Conservation (phyloP, 2,329 filamentous ascomycete genomes). For the Cyphellophora attinorum region DNA sequence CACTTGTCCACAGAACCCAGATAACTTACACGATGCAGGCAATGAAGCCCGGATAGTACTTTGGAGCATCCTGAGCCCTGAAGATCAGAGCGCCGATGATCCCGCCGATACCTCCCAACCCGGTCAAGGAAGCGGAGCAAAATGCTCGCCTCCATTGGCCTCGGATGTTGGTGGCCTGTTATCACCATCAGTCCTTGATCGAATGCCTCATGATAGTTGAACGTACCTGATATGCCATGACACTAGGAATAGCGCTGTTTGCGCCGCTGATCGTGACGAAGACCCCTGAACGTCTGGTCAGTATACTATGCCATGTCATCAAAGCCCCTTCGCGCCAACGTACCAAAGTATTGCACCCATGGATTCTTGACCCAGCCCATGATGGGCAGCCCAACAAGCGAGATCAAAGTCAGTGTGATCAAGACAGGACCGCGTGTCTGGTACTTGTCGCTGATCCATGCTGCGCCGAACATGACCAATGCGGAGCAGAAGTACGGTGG, state of each 20-base stretch:
- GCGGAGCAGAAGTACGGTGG: constrained; percentile 28
- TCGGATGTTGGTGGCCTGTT: constrained; percentile 32
- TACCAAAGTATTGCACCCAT: constrained; percentile 11
- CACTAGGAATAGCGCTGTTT: constrained; percentile 21
- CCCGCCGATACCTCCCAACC: not conserved
- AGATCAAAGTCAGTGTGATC: constrained; percentile 5
- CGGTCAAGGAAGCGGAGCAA: not conserved
- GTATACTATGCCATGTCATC: constrained; percentile 41
- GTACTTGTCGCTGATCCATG: constrained; percentile 16
- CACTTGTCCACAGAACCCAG: not conserved
- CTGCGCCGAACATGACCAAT: constrained; percentile 21
- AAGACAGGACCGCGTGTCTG: constrained; percentile 13
- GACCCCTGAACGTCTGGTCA: constrained; percentile 61
- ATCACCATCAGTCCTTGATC: too few relatives aligned
- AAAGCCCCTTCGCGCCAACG: too few relatives aligned
- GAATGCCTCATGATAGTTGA: too few relatives aligned
- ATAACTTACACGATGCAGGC: not conserved
- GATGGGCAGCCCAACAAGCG: constrained; percentile 12
- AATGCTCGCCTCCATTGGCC: constrained; percentile 21
- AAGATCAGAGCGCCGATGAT: not conserved
- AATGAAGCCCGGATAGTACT: constrained; percentile 1
- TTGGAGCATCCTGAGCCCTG: constrained; percentile 1
- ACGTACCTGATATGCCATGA: constrained; percentile 22
- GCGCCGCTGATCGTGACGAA: constrained; percentile 19
- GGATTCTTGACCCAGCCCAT: constrained; percentile 9